A percentile compares a stretch with the other conserved stretches of the same genome.
Conservation (phyloP, 1,284 basidiomycete species). For the Tilletiaria anomala region DNA sequence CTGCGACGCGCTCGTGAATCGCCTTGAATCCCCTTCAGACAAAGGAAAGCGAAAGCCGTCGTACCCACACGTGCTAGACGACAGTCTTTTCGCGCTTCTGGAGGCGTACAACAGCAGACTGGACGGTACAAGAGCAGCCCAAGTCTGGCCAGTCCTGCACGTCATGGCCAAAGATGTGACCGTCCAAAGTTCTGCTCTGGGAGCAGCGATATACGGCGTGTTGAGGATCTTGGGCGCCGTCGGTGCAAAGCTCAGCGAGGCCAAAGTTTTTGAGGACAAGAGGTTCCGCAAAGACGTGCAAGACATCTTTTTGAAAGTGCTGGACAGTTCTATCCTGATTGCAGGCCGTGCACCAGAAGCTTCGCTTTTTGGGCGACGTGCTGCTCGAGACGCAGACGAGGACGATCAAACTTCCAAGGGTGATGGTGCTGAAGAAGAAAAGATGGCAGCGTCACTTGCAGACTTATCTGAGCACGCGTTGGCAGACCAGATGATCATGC, state of each 20-base stretch:
- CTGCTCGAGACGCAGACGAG: constrained; percentile 25
- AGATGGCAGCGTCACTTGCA: constrained; percentile 38
- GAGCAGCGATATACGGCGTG: constrained; percentile 53
- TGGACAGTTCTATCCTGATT: constrained; percentile 63
- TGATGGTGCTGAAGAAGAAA: constrained; percentile 48
- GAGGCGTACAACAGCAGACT: constrained; percentile 71
- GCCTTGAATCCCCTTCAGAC: constrained; percentile 9
- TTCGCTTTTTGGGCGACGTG: constrained; percentile 64
- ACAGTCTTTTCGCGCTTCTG: constrained; percentile 59
- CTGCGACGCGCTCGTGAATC: constrained; percentile 49
- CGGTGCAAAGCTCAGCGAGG: constrained; percentile 65
- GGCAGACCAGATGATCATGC: constrained; percentile 51
- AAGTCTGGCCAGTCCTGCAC: constrained; percentile 64
- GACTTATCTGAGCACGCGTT: constrained; percentile 2
- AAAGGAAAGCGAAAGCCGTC: constrained; percentile 5
- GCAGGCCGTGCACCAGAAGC: constrained; percentile 61
- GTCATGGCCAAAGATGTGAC: constrained; percentile 66
- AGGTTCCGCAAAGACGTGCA: constrained; percentile 79
- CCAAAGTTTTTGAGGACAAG: constrained; percentile 74
- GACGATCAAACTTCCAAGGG: not conserved
- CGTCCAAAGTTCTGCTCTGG: constrained; percentile 28
- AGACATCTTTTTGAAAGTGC: constrained; percentile 71
- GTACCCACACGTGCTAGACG: constrained; percentile 8
- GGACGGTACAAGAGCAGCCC: constrained; percentile 74
- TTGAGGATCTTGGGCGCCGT: constrained; percentile 68